Evolutionary conservation across 1,284 basidiomycete species (phyloP).

Genomic region (Dichomitus squalens): DNA sequence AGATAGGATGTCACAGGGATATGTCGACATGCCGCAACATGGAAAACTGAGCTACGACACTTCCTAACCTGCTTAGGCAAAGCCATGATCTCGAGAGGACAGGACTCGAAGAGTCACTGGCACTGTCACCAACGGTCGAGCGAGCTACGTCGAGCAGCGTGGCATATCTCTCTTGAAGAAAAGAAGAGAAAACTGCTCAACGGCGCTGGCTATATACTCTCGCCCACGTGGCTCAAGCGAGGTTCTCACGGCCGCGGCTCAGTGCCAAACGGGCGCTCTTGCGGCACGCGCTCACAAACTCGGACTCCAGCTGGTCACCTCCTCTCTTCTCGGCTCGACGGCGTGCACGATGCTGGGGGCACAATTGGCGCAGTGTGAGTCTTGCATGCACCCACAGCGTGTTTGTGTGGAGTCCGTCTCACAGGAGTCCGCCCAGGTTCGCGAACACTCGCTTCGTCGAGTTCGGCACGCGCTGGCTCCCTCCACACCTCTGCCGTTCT

Average conservation of each 20-base stretch:
- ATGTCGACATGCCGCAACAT: conserved; percentile 46
- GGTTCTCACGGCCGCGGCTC: conserved; percentile 13
- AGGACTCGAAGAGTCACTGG: conserved; percentile 42
- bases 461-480: conserved; percentile 36
- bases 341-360: conserved; percentile 31
- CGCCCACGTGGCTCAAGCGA: neutral
- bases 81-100: conserved; percentile 40
- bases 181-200: conserved; percentile 7
- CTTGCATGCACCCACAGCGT: neutral
- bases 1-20: conserved; percentile 36
- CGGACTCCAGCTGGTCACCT: conserved; percentile 7
- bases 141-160: conserved; percentile 42
- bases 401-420: neutral
- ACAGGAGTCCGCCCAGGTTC: conserved; percentile 36
- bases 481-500: conserved; percentile 60
- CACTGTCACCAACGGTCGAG: conserved; percentile 43
- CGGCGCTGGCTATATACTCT: conserved; percentile 24
- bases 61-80: conserved; percentile 42
- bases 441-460: conserved; percentile 47
- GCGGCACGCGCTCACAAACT: conserved; percentile 1
- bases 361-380: conserved; percentile 34
- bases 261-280: neutral
- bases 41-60: conserved; percentile 38
- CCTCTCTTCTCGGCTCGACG: conserved; percentile 21
- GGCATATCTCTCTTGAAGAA: conserved; percentile 39